phyloP scores from a whole-genome alignment of 768 basidiomycete genomes.

The Suillus subluteus region DNA sequence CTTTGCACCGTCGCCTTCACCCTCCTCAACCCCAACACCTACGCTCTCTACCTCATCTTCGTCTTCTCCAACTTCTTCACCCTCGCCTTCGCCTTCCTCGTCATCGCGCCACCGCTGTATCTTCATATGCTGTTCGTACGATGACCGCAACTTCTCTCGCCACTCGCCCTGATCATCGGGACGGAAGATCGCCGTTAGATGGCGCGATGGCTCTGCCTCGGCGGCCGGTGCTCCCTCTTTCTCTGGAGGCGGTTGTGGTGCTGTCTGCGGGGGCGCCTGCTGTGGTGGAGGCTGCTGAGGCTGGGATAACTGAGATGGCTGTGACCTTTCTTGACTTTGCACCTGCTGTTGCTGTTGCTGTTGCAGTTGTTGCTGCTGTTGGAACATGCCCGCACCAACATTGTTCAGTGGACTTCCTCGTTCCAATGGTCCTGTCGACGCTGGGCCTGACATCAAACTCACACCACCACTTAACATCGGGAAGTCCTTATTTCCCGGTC shows the following conservation, averaged over 20 bases:
- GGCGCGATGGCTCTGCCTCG: conserved; percentile 26
- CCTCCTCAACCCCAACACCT: conserved; percentile 58
- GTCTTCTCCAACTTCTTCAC: conserved; percentile 71
- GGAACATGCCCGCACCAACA: conserved; percentile 42
- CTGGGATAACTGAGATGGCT: conserved; percentile 36
- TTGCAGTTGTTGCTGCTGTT: conserved; percentile 34
- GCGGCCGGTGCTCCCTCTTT: conserved; percentile 10
- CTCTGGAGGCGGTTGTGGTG: conserved; percentile 17
- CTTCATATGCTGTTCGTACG: conserved; percentile 50
- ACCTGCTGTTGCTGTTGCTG: conserved; percentile 24
- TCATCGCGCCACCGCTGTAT: conserved; percentile 47
- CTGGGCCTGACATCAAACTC: conserved; percentile 52
- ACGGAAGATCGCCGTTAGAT: conserved; percentile 79
- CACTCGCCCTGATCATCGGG: conserved; percentile 87
- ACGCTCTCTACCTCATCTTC: conserved; percentile 62
- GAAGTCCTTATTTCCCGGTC: conserved; percentile 59
- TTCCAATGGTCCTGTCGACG: conserved; percentile 54
- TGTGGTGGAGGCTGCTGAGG: conserved; percentile 43
- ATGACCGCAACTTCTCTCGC: conserved; percentile 74
- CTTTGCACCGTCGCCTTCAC: conserved; percentile 71
- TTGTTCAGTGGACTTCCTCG: conserved; percentile 46
- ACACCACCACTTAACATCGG: conserved; percentile 58
- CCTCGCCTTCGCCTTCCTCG: conserved; percentile 59
- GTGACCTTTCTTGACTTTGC: conserved; percentile 31
- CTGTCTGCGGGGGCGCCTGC: conserved; percentile 18